phyloP scores from a whole-genome alignment of 179 eudicot species.

The Dionaea muscipula region DNA sequence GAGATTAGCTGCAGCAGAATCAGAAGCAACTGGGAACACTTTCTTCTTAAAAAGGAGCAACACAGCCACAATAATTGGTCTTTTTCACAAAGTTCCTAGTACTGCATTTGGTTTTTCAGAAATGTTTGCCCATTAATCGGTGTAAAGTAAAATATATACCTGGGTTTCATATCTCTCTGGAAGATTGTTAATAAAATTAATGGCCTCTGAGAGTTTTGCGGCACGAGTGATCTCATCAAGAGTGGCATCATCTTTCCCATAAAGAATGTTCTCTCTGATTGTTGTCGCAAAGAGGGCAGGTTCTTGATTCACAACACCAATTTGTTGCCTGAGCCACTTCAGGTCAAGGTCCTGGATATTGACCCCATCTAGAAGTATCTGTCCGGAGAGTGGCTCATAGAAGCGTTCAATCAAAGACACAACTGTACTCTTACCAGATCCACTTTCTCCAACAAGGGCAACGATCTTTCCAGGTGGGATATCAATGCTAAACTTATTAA shows the following conservation, averaged over 20 bases:
- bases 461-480: constrained; percentile 82
- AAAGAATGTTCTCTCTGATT: constrained; percentile 77
- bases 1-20: too few species aligned
- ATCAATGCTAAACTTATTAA: constrained; percentile 48
- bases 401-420: constrained; percentile 89
- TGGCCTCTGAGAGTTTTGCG: constrained; percentile 86
- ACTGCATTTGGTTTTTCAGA: not conserved
- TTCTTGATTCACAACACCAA: constrained; percentile 92
- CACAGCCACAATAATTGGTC: too few species aligned
- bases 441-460: constrained; percentile 95
- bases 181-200: constrained; percentile 69
- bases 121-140: not conserved
- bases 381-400: constrained; percentile 79
- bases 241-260: constrained; percentile 85
- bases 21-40: too few species aligned
- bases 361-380: constrained; percentile 55
- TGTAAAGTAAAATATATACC: constrained; percentile 26
- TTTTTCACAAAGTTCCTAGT: too few species aligned
- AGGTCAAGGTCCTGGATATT: constrained; percentile 62
- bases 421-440: constrained; percentile 93
- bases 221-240: constrained; percentile 74
- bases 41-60: too few species aligned
- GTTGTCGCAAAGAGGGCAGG: constrained; percentile 96
- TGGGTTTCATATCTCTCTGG: constrained; percentile 91
- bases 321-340: constrained; percentile 78